phyloP scores from a whole-genome alignment of 495 filamentous ascomycete species.

The Hyaloscypha finlandica region DNA sequence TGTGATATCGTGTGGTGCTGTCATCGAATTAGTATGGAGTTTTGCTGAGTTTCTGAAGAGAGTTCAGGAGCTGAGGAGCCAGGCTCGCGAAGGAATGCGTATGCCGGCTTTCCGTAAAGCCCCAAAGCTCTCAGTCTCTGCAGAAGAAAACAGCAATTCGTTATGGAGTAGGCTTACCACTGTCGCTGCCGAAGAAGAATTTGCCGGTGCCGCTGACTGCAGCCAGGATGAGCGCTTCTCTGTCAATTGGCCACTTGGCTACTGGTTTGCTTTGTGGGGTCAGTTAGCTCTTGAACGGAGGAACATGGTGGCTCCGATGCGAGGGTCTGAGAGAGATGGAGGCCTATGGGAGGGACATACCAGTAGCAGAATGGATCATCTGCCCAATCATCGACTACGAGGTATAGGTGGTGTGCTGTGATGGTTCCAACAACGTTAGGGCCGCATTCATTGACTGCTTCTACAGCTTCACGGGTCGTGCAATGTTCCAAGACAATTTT shows the following conservation, averaged over 20 bases:
- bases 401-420: conserved; percentile 73
- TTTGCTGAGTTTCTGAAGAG: too few species aligned
- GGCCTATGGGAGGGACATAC: conserved; percentile 33
- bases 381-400: conserved; percentile 67
- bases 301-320: neutral
- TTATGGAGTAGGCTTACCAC: neutral
- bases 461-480: conserved; percentile 79
- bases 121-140: too few species aligned
- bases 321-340: conserved; percentile 13
- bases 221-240: conserved; percentile 64
- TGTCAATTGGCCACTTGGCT: conserved; percentile 63
- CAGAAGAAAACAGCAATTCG: too few species aligned
- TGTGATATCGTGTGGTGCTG: conserved; percentile 68
- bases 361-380: conserved; percentile 72
- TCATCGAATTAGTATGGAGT: too few species aligned
- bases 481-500: conserved; percentile 63
- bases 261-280: conserved; percentile 45
- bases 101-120: too few species aligned
- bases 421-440: conserved; percentile 73
- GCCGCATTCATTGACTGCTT: conserved; percentile 73
- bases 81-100: too few species aligned
- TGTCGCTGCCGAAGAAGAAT: conserved; percentile 62
- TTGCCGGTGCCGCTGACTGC: conserved; percentile 58
- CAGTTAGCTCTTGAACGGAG: neutral
- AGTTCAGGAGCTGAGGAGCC: too few species aligned